Evolutionary conservation across 768 basidiomycete genomes (phyloP).

Genomic region (Lactarius pseudohatsudake): DNA sequence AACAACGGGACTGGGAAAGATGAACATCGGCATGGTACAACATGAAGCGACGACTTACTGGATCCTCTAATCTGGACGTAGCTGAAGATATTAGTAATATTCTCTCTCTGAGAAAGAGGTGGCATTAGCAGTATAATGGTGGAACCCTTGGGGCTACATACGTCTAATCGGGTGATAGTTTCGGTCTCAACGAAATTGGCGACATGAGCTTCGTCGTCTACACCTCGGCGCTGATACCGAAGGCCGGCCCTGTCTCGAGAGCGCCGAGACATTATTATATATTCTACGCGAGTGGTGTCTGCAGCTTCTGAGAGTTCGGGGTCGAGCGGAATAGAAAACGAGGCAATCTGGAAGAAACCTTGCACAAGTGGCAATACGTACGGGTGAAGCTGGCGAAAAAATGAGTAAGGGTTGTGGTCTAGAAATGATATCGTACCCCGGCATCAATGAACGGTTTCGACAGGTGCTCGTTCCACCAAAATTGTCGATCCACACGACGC

Average conservation of each 20-base stretch:
- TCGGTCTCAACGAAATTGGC: constrained; percentile 98
- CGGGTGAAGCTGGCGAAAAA: constrained; percentile 60
- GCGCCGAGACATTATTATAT: constrained; percentile 81
- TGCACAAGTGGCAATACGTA: constrained; percentile 93
- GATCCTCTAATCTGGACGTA: constrained; percentile 93
- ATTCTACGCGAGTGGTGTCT: constrained; percentile 54
- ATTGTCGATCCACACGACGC: constrained; percentile 85
- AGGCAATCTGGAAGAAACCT: constrained; percentile 80
- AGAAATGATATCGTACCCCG: constrained; percentile 54
- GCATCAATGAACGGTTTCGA: constrained; percentile 82
- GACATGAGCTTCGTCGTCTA: constrained; percentile 90
- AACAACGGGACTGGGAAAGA: constrained; percentile 73
- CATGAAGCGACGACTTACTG: constrained; percentile 48
- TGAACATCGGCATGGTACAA: not conserved
- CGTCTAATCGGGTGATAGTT: constrained; percentile 81
- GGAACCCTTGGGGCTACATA: constrained; percentile 37
- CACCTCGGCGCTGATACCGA: constrained; percentile 90
- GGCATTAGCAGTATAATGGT: not conserved
- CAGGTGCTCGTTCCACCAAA: constrained; percentile 97
- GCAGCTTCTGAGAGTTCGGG: constrained; percentile 41
- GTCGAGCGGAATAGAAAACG: constrained; percentile 61
- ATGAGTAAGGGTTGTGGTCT: not conserved
- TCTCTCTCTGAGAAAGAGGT: constrained; percentile 57
- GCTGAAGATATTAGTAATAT: constrained; percentile 73
- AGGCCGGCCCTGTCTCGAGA: constrained; percentile 89